Evolutionary conservation across 352 stramenopile genomes (phyloP).

Genomic region (Globisporangium nagaii): DNA sequence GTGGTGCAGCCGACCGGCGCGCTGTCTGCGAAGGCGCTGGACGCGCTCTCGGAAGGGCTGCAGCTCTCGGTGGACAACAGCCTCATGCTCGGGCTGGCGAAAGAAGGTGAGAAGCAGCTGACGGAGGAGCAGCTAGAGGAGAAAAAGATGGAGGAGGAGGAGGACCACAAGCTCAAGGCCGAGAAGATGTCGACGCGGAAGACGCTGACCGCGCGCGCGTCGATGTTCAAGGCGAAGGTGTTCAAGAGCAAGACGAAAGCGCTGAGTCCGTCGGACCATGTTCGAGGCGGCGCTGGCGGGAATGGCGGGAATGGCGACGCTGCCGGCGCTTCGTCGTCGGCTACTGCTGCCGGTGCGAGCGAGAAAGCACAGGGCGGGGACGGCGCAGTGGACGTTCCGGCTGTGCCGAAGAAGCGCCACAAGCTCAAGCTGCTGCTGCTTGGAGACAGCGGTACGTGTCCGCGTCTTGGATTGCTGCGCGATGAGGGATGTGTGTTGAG

Average conservation of each 20-base stretch:
- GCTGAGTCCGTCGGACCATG: constrained; percentile 8
- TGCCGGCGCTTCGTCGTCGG: neutral
- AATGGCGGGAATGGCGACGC: constrained; percentile 1
- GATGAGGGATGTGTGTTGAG: neutral
- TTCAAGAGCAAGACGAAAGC: constrained; percentile 38
- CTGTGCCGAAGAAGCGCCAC: constrained; percentile 62
- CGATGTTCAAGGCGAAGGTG: constrained; percentile 76
- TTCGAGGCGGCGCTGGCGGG: neutral
- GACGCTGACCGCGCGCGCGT: constrained; percentile 56
- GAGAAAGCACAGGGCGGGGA: constrained; percentile 16
- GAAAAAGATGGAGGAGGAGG: constrained; percentile 85
- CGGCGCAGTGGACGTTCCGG: constrained; percentile 11
- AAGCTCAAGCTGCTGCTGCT: constrained; percentile 90
- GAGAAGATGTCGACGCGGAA: constrained; percentile 65
- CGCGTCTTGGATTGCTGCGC: neutral
- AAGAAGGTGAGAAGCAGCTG: constrained; percentile 27
- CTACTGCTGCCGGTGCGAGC: too few relatives aligned
- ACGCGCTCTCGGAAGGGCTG: constrained; percentile 70
- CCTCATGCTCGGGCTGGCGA: constrained; percentile 16
- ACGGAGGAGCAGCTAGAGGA: constrained; percentile 80
- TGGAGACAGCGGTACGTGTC: constrained; percentile 82
- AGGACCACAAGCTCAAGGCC: constrained; percentile 75
- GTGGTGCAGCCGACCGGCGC: constrained; percentile 68
- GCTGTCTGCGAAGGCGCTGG: constrained; percentile 68
- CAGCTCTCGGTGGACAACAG: constrained; percentile 68